Conservation (phyloP, 306 rosid species). For the Vicia villosa region DNA sequence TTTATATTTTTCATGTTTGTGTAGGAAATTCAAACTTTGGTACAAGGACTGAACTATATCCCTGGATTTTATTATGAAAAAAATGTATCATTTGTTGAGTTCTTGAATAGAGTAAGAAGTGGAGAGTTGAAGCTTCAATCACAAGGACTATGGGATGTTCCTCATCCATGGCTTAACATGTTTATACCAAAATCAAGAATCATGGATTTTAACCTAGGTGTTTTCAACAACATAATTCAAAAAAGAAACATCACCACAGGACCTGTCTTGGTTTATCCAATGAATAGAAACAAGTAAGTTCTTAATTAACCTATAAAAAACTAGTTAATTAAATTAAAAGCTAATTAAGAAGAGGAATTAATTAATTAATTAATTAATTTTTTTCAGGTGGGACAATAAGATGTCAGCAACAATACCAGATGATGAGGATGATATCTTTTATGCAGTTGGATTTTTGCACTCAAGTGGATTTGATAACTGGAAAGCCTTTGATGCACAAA, state of each 20-base stretch:
- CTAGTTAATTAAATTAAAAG: neutral
- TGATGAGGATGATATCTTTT: conserved; percentile 86
- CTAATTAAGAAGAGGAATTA: neutral
- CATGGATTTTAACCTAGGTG: conserved; percentile 56
- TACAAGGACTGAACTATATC: conserved; percentile 51
- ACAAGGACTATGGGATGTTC: conserved; percentile 88
- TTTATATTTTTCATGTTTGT: neutral
- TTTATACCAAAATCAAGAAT: conserved; percentile 72
- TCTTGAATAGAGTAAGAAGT: conserved; percentile 68
- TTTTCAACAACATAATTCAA: conserved; percentile 68
- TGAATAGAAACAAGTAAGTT: conserved; percentile 76
- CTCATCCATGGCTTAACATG: conserved; percentile 94
- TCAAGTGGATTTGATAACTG: conserved; percentile 70
- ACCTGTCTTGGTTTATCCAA: conserved; percentile 76
- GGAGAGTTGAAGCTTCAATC: conserved; percentile 74
- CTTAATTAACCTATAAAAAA: conserved; percentile 6
- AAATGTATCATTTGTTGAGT: conserved; percentile 61
- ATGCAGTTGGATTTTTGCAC: conserved; percentile 71
- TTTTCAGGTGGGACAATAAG: conserved; percentile 78
- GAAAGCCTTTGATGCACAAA: conserved; percentile 61
- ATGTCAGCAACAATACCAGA: conserved; percentile 78
- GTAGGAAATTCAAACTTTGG: conserved; percentile 54
- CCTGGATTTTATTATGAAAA: conserved; percentile 64
- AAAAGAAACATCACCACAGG: conserved; percentile 67
- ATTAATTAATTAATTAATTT: neutral